Evolutionary conservation across 768 basidiomycete genomes (phyloP).

Genomic region (Auriscalpium microsporum): DNA sequence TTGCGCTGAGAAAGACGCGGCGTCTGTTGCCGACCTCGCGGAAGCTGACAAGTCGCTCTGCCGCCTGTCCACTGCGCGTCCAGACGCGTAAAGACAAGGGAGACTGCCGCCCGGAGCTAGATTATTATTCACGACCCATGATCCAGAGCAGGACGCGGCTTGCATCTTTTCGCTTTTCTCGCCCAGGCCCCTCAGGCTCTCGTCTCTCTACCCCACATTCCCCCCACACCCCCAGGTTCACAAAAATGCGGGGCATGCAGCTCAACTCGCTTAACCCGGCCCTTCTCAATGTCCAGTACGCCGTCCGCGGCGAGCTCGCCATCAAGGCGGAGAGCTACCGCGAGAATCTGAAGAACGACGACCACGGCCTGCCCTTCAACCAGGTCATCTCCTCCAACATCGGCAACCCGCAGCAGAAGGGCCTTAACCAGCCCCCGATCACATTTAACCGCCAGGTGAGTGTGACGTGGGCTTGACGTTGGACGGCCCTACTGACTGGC

Average conservation of each 20-base stretch:
- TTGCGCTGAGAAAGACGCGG: no score
- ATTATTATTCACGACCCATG: not conserved
- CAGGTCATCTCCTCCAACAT: constrained; percentile 93
- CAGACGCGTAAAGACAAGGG: constrained; percentile 10
- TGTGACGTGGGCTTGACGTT: not conserved
- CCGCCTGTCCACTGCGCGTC: no score
- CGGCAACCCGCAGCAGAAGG: constrained; percentile 95
- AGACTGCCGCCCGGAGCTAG: not conserved
- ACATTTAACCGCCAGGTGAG: constrained; percentile 87
- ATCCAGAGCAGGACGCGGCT: not conserved
- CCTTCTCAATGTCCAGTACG: constrained; percentile 86
- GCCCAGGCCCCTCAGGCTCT: not conserved
- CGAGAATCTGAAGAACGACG: constrained; percentile 50
- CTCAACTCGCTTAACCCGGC: constrained; percentile 72
- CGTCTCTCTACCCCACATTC: not conserved
- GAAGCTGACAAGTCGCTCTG: no score
- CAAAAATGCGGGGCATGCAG: constrained; percentile 39
- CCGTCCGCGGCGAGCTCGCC: constrained; percentile 94
- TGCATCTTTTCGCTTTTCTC: not conserved
- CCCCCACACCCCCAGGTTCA: not conserved
- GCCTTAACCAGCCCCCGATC: constrained; percentile 86
- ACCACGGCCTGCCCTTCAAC: constrained; percentile 69
- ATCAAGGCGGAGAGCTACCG: constrained; percentile 85
- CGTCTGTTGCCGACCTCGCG: no score
- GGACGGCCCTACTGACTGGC: no score